phyloP scores from a whole-genome alignment of 371 early-diverging fungal genomes.

The Apophysomyces elegans region DNA sequence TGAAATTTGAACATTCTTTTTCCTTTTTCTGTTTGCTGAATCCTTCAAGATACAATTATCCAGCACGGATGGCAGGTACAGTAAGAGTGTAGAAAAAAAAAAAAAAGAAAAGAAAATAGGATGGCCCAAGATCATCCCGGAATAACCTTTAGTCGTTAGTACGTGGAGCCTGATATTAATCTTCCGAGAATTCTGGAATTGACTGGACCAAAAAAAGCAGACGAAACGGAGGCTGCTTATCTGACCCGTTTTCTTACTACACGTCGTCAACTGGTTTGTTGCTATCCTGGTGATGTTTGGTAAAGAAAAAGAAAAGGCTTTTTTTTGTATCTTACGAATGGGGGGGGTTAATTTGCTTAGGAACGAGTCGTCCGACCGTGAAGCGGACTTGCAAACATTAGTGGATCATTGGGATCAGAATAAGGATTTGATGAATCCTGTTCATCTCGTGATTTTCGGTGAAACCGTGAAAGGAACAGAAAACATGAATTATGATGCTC shows the following conservation, averaged over 20 bases:
- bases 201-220: constrained; percentile 36
- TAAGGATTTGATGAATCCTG: constrained; percentile 36
- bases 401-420: constrained; percentile 38
- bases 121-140: not conserved
- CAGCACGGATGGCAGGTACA: constrained; percentile 59
- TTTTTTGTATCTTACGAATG: not conserved
- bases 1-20: not conserved
- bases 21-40: not conserved
- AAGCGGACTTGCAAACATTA: constrained; percentile 42
- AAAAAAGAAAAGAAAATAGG: too few relatives aligned
- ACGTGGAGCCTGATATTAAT: constrained; percentile 49
- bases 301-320: constrained; percentile 10
- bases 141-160: constrained; percentile 26
- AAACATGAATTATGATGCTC: constrained; percentile 27
- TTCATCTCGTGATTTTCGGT: constrained; percentile 38
- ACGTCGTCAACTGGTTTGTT: constrained; percentile 50
- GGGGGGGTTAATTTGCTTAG: constrained; percentile 1
- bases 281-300: constrained; percentile 51
- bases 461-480: constrained; percentile 44
- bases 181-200: constrained; percentile 45
- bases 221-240: constrained; percentile 39
- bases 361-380: constrained; percentile 50
- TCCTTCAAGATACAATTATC: constrained; percentile 47
- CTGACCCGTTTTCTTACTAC: constrained; percentile 47
- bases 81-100: too few relatives aligned